These are phyloP conservation scores for Phytopythium aichiense DNA, from an alignment of 352 stramenopile genomes.

Conservation along the genomic window DNA sequence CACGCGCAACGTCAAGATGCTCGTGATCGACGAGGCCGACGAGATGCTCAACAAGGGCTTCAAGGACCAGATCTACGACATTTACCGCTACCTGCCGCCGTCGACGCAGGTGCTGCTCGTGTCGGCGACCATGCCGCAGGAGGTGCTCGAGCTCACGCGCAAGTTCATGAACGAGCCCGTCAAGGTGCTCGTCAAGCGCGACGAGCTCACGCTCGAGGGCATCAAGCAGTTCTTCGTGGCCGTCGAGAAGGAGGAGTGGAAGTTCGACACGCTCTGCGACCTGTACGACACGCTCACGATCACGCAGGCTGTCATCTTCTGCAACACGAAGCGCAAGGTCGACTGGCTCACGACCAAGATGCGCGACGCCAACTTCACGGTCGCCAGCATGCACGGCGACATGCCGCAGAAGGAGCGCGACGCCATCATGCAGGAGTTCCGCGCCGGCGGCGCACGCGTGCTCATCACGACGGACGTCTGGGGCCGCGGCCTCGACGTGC, in stretches of 20 bases:
- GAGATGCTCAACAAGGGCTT: slow-evolving; percentile 98
- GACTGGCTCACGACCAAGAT: slow-evolving; percentile 97
- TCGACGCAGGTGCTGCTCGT: slow-evolving; percentile 94
- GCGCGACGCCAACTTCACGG: slow-evolving; percentile 96
- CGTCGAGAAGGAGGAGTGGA: slow-evolving; percentile 99
- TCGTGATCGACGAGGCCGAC: slow-evolving; percentile 98
- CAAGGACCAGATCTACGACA: slow-evolving; percentile 99
- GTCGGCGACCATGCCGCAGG: slow-evolving; percentile 91
- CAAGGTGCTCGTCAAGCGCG: slow-evolving; percentile 95
- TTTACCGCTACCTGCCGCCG: slow-evolving; percentile 93
- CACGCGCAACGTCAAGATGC: slow-evolving; percentile 91
- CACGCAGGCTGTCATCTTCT: slow-evolving; percentile 99
- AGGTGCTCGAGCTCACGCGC: slow-evolving; percentile 95
- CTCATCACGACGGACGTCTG: slow-evolving; percentile 98
- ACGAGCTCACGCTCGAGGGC: slow-evolving; percentile 96
- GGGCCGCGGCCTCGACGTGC: slow-evolving; percentile 96
- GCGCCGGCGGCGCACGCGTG: slow-evolving; percentile 91
- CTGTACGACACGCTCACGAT: slow-evolving; percentile 99
- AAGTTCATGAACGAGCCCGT: slow-evolving; percentile 99
- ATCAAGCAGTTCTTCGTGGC: slow-evolving; percentile 99
- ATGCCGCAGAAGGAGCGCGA: slow-evolving; percentile 95
- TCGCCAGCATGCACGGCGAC: slow-evolving; percentile 96
- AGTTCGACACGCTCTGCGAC: slow-evolving; percentile 98
- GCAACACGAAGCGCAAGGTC: slow-evolving; percentile 97
- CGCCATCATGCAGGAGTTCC: slow-evolving; percentile 97